Evolutionary conservation across 371 early-diverging fungal genomes (phyloP), one percentile per base, ranked within the genome.

Genomic region (Saksenaea oblongispora): DNA sequence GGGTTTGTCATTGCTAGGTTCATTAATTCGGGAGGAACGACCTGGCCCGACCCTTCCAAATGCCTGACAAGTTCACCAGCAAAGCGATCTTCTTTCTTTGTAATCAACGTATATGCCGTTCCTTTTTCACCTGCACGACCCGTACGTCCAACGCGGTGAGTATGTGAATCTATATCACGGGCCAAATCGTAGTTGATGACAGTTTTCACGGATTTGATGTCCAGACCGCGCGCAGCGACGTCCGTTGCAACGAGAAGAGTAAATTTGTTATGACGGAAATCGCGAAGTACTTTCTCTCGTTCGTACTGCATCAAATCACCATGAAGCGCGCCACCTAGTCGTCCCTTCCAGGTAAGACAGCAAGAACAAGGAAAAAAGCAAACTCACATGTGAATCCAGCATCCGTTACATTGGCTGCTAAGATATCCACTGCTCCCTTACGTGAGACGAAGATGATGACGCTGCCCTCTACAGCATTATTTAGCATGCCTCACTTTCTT

Each of bases 211-310:
- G 82, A 57, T 47, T 89, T 87, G 63, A 93, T 92, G 65, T 93
- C 98, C 36, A 97, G 78, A 61, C 98, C 98, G 71, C 98, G 87
- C 9, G 96, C 96, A 37, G 99, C 99, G 13, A 99, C 98, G 78
- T 99, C 99, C 0, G 99, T 99, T 3, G 99, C 99, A 51, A 99
- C 91, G 62, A 99, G 75, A 34, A 95, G 87, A n/a, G 90, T 82
- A 67, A 86, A 86, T 54, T 75, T 79, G 63, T 84, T 89, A 10
- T 66, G 58, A 58, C 87, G 89, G 82, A 95, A 96, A 66, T 93
- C 88, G 54, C 87, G 77, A 61, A 98, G 83, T 5, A 95, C 97
- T 67, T 92, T 89, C 65, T 98, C 98, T 71, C 99, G 93, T 71
- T 96, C 95, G 53, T 80, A 79, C 77, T 99, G 99, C 61, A 89